These are phyloP conservation scores for Elsinoe ampelina DNA, from an alignment of 2,329 filamentous ascomycete genomes.

Conservation along the genomic window DNA sequence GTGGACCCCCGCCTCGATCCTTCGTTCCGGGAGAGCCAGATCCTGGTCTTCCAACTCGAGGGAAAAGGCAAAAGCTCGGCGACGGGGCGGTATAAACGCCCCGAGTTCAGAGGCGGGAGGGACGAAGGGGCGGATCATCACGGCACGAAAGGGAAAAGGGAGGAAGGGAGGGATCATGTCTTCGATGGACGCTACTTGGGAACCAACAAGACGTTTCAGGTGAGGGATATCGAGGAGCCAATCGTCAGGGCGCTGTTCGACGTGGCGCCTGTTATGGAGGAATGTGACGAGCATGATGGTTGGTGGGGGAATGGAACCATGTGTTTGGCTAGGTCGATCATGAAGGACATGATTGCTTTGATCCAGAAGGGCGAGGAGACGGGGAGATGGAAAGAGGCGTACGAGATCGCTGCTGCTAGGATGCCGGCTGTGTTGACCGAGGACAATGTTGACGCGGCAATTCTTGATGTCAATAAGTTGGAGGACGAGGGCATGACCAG, in stretches of 20 bases:
- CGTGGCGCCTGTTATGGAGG: constrained; percentile 42
- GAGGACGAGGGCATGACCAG: background rate
- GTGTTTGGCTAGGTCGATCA: constrained; percentile 74
- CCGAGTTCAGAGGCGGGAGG: constrained; percentile 4
- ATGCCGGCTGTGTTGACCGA: constrained; percentile 14
- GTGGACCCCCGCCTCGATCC: constrained; percentile 74
- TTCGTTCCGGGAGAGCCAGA: constrained; percentile 75
- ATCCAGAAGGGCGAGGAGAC: constrained; percentile 29
- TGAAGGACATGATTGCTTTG: constrained; percentile 69
- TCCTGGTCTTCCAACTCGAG: constrained; percentile 68
- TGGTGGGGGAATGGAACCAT: constrained; percentile 79
- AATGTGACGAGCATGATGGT: constrained; percentile 51
- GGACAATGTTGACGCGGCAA: background rate
- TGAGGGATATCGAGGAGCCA: constrained; percentile 83
- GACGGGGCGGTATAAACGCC: constrained; percentile 19
- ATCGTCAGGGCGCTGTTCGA: constrained; percentile 58
- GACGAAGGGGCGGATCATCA: constrained; percentile 12
- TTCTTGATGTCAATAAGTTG: background rate
- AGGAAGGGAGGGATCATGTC: constrained; percentile 49
- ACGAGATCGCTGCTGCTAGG: constrained; percentile 9
- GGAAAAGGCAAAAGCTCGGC: constrained; percentile 9
- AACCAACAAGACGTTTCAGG: constrained; percentile 83
- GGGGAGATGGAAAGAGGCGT: constrained; percentile 19
- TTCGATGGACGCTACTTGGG: constrained; percentile 72
- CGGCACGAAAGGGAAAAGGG: constrained; percentile 12